Percentiles rank a stretch among this genome's conserved stretches.
Evolutionary conservation across 805 yeast genomes (phyloP).

Genomic region (Yamadazyma philogaea): DNA sequence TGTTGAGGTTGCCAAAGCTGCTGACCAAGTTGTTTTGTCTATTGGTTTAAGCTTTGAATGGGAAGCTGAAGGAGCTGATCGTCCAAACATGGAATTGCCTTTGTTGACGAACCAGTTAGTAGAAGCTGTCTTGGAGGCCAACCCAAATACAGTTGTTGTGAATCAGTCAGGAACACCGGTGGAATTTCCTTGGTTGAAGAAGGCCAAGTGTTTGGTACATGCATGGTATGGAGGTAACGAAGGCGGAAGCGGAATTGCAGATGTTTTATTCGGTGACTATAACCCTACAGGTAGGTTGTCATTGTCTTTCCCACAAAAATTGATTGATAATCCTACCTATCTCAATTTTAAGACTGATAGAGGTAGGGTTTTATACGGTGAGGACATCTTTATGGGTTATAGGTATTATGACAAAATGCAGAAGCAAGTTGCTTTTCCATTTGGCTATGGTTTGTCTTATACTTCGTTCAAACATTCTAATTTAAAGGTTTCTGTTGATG

Average conservation of each 20-base stretch:
- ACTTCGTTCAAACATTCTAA: slow-evolving; percentile 44
- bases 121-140: slow-evolving; percentile 24
- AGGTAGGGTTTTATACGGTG: slow-evolving; percentile 46
- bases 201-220: slow-evolving; percentile 25
- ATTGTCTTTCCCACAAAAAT: slow-evolving; percentile 20
- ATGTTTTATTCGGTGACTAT: slow-evolving; percentile 54
- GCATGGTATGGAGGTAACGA: slow-evolving; percentile 50
- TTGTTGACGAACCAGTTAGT: slow-evolving; percentile 21
- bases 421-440: slow-evolving; percentile 52
- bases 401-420: slow-evolving; percentile 54
- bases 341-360: slow-evolving; percentile 29
- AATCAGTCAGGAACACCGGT: slow-evolving; percentile 37
- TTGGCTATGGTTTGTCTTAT: slow-evolving; percentile 63
- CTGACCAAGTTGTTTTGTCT: no score
- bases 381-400: slow-evolving; percentile 64
- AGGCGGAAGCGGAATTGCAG: slow-evolving; percentile 57
- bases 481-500: slow-evolving; percentile 26
- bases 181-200: slow-evolving; percentile 28
- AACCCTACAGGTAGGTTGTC: slow-evolving; percentile 55
- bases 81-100: no score
- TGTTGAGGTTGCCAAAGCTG: no score
- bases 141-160: slow-evolving; percentile 30
- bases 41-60: no score
- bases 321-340: slow-evolving; percentile 29
- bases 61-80: no score